Base-by-base conservation (phyloP, 1,284 basidiomycete species). In the Chondrostereum purpureum region DNA sequence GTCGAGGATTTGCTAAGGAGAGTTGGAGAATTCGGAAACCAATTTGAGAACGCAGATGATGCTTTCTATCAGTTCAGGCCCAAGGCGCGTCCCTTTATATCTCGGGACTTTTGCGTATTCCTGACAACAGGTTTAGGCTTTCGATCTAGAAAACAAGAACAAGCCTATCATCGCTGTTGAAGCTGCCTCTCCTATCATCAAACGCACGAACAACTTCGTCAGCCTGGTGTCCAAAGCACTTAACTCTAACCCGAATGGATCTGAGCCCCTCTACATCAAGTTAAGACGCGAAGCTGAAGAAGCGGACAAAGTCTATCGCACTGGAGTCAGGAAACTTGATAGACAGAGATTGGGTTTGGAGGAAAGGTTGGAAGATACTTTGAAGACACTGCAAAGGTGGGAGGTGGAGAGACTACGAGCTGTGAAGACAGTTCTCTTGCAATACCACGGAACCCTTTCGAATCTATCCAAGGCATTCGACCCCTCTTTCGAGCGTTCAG, bases 341-440 rank as follows among this genome's bases (percentile, higher is more conserved):
- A 69, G 83, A 41, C 87, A 88, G 57, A 72, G 92, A 19, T 73
- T 93, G 18, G 80, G 75, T 3, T 75, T 94, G 43, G 92, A 94
- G 62, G 89, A 94, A 59, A 74, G 78, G 43, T 76, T 94, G 43
- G 91, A 94, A 58, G 85, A 89, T 43, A 81, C 78, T 1, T 67
- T 94, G 37, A 90, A 87, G 64, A 61, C 72, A 1, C 72, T 92
- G 55, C 90, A 94, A 63, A 75, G 74, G 51, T 92, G 89, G 88
- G 92, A 95, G 65, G 64, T 74, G 38, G 92, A 94, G 55, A 70
- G 92, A 38, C 68, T 94, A 55, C 68, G 80, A 21, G 87, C 88
- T 11, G 78, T 94, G 49, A 91, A 91, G 70, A 87, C 50, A 85
- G 88, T 90, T 2, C 69, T 94, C 34, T 74, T 85, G 42, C 88